These are phyloP conservation scores for Eragrostis tef DNA, from an alignment of 202 grass and related monocot species.

Conservation along the genomic window DNA sequence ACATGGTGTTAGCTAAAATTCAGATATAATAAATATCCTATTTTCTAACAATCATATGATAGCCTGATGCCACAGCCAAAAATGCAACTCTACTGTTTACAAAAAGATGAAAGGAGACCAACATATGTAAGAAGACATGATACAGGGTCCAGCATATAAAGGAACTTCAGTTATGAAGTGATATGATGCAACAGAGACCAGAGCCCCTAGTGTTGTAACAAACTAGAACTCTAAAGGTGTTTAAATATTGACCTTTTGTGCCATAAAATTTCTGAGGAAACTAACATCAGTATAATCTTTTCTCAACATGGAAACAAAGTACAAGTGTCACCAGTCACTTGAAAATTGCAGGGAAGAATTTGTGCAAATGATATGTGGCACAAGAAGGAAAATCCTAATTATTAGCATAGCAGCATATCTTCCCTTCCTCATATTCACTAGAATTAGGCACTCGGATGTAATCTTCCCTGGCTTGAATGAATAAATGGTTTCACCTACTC, in stretches of 20 bases:
- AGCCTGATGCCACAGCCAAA: slow-evolving; percentile 7
- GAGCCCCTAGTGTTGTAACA: not conserved
- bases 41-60: slow-evolving; percentile 11
- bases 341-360: not conserved
- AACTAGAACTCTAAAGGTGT: not conserved
- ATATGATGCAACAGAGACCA: slow-evolving; percentile 8
- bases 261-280: slow-evolving; percentile 3
- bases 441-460: not conserved
- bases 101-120: slow-evolving; percentile 7
- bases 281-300: slow-evolving; percentile 7
- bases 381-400: not conserved
- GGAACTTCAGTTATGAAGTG: not conserved
- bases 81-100: not conserved
- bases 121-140: not conserved
- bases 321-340: not conserved
- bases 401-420: not conserved
- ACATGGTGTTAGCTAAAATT: slow-evolving; percentile 24
- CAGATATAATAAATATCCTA: slow-evolving; percentile 40
- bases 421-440: not conserved
- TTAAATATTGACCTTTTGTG: not conserved
- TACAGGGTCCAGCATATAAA: not conserved
- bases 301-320: not conserved
- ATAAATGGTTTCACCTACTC: slow-evolving; percentile 8
- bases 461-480: not conserved
- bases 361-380: not conserved